phyloP scores from a whole-genome alignment of 192 early-diverging fungal genomes.

The Coemansia sp. region DNA sequence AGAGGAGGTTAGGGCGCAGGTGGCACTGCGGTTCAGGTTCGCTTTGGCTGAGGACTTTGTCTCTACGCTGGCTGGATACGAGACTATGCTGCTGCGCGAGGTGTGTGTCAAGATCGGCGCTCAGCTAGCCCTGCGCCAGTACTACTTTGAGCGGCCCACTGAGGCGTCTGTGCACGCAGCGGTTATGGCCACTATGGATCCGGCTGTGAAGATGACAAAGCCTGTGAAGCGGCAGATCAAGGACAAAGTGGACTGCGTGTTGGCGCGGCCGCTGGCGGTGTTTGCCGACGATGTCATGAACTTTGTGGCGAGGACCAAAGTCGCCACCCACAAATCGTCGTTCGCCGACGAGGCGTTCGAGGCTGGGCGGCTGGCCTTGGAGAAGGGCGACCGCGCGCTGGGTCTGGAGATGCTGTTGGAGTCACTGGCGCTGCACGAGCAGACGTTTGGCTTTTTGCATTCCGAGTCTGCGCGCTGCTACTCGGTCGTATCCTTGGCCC shows the following conservation, averaged over 20 bases:
- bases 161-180: conserved; percentile 43
- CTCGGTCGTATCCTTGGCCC: conserved; percentile 78
- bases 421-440: conserved; percentile 87
- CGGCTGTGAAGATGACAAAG: conserved; percentile 56
- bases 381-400: conserved; percentile 77
- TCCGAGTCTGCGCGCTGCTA: conserved; percentile 88
- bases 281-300: conserved; percentile 35
- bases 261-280: conserved; percentile 35
- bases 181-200: conserved; percentile 39
- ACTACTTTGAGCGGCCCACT: conserved; percentile 64
- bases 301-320: conserved; percentile 47
- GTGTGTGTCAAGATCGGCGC: conserved; percentile 84
- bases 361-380: conserved; percentile 76
- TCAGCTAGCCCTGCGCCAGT: conserved; percentile 81
- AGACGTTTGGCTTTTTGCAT: conserved; percentile 91
- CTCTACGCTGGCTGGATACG: conserved; percentile 50
- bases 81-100: conserved; percentile 77
- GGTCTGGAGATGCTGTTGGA: conserved; percentile 85
- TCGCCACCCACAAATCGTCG: conserved; percentile 53
- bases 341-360: conserved; percentile 93
- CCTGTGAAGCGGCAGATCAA: conserved; percentile 63
- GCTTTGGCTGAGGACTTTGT: conserved; percentile 63
- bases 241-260: conserved; percentile 33
- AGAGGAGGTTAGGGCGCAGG: conserved; percentile 64
- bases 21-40: conserved; percentile 78